Conservation (phyloP, 305 asterid genomes). For the Stenogyne calaminthoides region DNA sequence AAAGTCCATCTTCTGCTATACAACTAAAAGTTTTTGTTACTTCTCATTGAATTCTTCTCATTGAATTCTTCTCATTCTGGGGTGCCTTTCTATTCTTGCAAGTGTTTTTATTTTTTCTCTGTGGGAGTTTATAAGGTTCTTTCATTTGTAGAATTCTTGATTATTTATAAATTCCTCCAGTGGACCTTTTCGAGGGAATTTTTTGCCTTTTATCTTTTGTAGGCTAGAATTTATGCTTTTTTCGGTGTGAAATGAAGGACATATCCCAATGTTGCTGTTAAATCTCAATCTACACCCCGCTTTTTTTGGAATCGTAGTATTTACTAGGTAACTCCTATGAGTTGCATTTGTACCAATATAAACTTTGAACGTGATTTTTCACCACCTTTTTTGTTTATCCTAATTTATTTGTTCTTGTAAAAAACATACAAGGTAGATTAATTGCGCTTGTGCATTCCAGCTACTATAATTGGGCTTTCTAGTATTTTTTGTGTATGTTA, state of each 20-base stretch:
- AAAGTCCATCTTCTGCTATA: slow-evolving; percentile 7
- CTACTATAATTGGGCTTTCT: neutral
- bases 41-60: neutral
- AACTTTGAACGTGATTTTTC: slow-evolving; percentile 14
- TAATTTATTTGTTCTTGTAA: neutral
- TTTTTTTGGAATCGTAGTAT: neutral
- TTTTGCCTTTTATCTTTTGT: neutral
- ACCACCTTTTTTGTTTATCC: neutral
- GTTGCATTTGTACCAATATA: slow-evolving; percentile 15
- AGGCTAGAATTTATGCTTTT: neutral
- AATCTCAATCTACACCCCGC: neutral
- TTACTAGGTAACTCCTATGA: neutral
- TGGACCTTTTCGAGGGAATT: neutral
- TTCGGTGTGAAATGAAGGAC: neutral
- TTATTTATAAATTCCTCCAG: neutral
- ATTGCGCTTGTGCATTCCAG: neutral
- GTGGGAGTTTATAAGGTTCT: neutral
- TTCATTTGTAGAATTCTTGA: neutral
- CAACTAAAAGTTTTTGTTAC: neutral
- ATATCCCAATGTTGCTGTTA: neutral
- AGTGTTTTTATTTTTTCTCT: neutral
- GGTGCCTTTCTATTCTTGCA: neutral
- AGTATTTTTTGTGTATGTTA: neutral
- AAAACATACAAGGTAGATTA: neutral
- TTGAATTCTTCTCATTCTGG: too few relatives aligned